A percentile compares a stretch with the other conserved stretches of the same genome.
phyloP scores from a whole-genome alignment of 2,329 filamentous ascomycete genomes.

The Aureobasidium sp. region DNA sequence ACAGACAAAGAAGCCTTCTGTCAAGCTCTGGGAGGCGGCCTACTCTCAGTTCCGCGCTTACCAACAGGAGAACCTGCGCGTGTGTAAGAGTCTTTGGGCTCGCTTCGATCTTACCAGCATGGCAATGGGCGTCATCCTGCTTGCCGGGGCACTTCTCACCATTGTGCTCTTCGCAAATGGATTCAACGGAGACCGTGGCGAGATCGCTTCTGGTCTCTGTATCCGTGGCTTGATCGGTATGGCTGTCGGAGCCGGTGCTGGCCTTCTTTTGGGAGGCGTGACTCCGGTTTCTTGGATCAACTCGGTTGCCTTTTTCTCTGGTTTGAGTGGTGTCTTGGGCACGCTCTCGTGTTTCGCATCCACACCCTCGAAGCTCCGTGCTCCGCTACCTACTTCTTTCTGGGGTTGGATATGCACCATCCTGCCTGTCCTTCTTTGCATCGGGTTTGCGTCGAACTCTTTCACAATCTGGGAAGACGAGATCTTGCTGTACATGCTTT shows the following conservation, averaged over 20 bases:
- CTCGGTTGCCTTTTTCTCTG: conserved; percentile 33
- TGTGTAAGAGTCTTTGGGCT: conserved; percentile 83
- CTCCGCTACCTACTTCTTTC: conserved; percentile 59
- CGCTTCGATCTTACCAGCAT: conserved; percentile 84
- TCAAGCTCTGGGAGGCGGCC: conserved; percentile 32
- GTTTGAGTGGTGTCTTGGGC: conserved; percentile 31
- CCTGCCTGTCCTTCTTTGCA: conserved; percentile 78
- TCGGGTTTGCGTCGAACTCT: conserved; percentile 93
- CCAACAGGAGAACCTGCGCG: conserved; percentile 64
- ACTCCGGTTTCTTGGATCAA: conserved; percentile 31
- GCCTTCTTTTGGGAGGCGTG: conserved; percentile 19
- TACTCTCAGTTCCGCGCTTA: conserved; percentile 60
- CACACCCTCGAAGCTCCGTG: conserved; percentile 33
- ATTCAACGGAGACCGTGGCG: conserved; percentile 43
- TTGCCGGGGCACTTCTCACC: conserved; percentile 57
- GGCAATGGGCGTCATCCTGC: conserved; percentile 65
- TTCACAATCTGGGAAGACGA: conserved; percentile 99
- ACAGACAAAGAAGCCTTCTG: conserved; percentile 31
- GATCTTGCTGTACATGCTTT: conserved; percentile 83
- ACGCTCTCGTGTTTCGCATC: conserved; percentile 34
- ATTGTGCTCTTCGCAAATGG: conserved; percentile 64
- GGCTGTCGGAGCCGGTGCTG: conserved; percentile 21
- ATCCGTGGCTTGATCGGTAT: conserved; percentile 37
- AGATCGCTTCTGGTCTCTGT: conserved; percentile 46
- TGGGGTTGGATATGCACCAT: conserved; percentile 84